Base-by-base conservation (phyloP, 2,329 filamentous ascomycete genomes). In the Cadophora malorum region DNA sequence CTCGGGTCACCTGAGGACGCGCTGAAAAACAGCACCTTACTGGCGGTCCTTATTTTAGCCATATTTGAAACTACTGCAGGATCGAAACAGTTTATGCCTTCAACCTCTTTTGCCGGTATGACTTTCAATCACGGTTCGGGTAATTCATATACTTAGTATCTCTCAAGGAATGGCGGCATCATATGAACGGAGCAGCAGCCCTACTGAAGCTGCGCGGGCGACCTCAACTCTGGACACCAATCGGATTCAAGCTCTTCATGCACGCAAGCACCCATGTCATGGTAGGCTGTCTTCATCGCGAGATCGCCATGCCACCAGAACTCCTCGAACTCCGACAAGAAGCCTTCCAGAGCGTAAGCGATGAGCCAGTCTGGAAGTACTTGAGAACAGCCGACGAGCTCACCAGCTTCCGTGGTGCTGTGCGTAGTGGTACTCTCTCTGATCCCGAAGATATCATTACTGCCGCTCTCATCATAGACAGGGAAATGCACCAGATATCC, bases 101-200 rank as follows among this genome's bases (percentile, higher is more conserved):
- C 28, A 28, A 28, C 28, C 28, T 3, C 5, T 3, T 28, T 3
- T 28, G 28, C 3, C 28, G 3, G 28, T 5, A 28, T 28, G 28
- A 28, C 28, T 28, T 28, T 5, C 28, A 28, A 5, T 5, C 28
- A 28, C 3, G 9, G 8, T 38, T 38, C 16, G 33, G 59, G 23
- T 23, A 55, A 62, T 14, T 8, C 7, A 28, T 4, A 19, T 23
- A 5, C 14, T 16, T 41, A 68, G 66, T 82, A 60, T 85, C 83
- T 0, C 79, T 85, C 68, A 77, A 79, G 60, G 83, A 83, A 14
- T 87, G 85, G 82, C 81, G 84, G 66, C 79, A 85, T 63, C 85
- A 87, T 70, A 80, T 86, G 64, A 83, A 82, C 56, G 85, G 84
- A n/a, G 85, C 85, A 2, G 81, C 82, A 0, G 79, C 81, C 4